A percentile compares a stretch with the other conserved stretches of the same genome.
Conservation (phyloP, 768 basidiomycete species). For the Clitopilus hobsonii region DNA sequence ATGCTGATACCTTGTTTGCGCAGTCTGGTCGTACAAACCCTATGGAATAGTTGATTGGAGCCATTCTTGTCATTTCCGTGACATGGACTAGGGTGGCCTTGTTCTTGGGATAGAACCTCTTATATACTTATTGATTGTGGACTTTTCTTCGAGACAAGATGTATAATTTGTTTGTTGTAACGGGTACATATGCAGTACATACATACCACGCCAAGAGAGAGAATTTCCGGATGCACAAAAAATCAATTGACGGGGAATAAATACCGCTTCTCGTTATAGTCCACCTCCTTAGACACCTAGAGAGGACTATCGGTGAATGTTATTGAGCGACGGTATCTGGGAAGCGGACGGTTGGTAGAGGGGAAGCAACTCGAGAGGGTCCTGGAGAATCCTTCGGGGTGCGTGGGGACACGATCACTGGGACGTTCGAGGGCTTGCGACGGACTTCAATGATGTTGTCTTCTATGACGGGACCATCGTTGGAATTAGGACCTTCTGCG, state of each 20-base stretch:
- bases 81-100: too few relatives aligned
- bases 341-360: neutral
- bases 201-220: neutral
- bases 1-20: constrained; percentile 2
- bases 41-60: constrained; percentile 33
- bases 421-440: neutral
- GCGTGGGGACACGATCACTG: neutral
- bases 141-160: neutral
- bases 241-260: neutral
- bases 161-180: neutral
- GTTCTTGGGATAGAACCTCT: neutral
- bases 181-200: neutral
- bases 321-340: neutral
- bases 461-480: neutral
- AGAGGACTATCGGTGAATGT: neutral
- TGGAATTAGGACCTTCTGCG: neutral
- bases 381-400: neutral
- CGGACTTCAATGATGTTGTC: neutral
- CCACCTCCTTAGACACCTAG: neutral
- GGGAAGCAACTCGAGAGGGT: neutral
- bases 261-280: neutral
- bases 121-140: neutral
- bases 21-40: constrained; percentile 77
- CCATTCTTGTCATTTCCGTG: too few relatives aligned
- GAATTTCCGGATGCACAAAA: neutral